phyloP scores from a whole-genome alignment of 768 basidiomycete genomes.

The Podaxis carcinomalis region DNA sequence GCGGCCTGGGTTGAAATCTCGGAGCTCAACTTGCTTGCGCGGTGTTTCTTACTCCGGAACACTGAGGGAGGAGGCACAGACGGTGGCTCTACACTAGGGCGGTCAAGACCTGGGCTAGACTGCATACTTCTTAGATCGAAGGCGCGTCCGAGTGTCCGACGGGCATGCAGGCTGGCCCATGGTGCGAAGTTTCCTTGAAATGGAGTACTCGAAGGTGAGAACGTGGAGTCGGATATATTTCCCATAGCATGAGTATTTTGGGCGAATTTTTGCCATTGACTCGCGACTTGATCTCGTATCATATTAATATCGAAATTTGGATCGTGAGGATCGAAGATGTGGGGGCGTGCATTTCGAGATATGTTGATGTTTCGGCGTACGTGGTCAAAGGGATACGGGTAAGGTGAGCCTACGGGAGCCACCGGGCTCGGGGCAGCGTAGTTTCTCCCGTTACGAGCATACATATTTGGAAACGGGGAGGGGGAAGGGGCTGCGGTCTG shows the following conservation, averaged over 20 bases:
- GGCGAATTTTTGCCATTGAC: constrained; percentile 78
- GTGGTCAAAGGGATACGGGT: constrained; percentile 74
- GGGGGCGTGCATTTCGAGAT: constrained; percentile 27
- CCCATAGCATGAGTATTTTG: constrained; percentile 58
- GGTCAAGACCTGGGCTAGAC: constrained; percentile 53
- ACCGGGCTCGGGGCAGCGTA: constrained; percentile 47
- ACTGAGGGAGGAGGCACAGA: constrained; percentile 47
- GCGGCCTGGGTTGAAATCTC: constrained; percentile 26
- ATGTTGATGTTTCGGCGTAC: constrained; percentile 49
- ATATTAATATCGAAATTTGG: constrained; percentile 32
- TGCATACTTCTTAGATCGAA: constrained; percentile 58
- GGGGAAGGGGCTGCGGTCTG: constrained; percentile 73
- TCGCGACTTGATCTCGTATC: constrained; percentile 66
- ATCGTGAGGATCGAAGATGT: constrained; percentile 26
- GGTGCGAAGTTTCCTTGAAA: constrained; percentile 67
- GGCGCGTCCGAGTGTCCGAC: constrained; percentile 39
- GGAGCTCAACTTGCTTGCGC: constrained; percentile 18
- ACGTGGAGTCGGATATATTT: constrained; percentile 64
- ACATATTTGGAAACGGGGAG: constrained; percentile 47
- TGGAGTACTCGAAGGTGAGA: constrained; percentile 73
- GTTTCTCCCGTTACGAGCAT: constrained; percentile 32
- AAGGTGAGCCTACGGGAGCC: constrained; percentile 66
- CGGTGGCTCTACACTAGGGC: constrained; percentile 48
- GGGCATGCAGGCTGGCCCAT: constrained; percentile 68
- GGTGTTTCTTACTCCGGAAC: constrained; percentile 35